These are phyloP conservation scores for Xylaria sp. DNA, from an alignment of 2,329 filamentous ascomycete genomes.

Conservation along the genomic window DNA sequence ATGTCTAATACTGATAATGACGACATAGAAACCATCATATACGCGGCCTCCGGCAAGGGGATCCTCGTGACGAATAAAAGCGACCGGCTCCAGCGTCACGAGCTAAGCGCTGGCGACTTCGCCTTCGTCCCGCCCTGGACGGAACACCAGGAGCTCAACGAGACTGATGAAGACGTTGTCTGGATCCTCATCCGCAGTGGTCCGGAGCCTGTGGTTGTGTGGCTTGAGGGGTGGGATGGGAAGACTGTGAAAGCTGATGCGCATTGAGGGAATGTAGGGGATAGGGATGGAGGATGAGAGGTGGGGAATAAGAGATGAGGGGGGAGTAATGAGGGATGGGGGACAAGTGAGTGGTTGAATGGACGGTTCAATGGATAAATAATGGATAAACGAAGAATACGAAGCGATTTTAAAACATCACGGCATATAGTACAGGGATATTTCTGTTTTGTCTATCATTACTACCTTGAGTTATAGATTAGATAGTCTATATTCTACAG, in stretches of 20 bases:
- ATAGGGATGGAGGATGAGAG: no score
- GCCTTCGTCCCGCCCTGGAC: conserved; percentile 72
- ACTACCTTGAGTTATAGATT: conserved; percentile 6
- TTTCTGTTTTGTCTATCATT: conserved; percentile 4
- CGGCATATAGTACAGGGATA: conserved; percentile 4
- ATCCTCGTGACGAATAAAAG: conserved; percentile 64
- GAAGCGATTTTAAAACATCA: conserved; percentile 16
- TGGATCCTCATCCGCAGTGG: conserved; percentile 72
- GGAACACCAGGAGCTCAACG: conserved; percentile 73
- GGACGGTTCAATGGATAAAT: no score
- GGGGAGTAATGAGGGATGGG: no score
- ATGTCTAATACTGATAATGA: no score
- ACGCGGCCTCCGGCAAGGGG: conserved; percentile 66
- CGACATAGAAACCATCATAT: conserved; percentile 68
- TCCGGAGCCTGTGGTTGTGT: conserved; percentile 64
- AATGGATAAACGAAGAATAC: conserved; percentile 3
- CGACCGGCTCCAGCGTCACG: conserved; percentile 57
- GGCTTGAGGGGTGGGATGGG: conserved; percentile 67
- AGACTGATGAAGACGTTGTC: conserved; percentile 62
- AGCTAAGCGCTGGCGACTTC: conserved; percentile 69
- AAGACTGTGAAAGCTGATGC: conserved; percentile 45
- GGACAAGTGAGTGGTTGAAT: no score
- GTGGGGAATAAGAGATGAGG: no score
- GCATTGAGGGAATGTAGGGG: no score
- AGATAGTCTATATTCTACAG: conserved; percentile 14